Base-by-base conservation (phyloP, 352 stramenopile species). In the Blastocystis sp. region DNA sequence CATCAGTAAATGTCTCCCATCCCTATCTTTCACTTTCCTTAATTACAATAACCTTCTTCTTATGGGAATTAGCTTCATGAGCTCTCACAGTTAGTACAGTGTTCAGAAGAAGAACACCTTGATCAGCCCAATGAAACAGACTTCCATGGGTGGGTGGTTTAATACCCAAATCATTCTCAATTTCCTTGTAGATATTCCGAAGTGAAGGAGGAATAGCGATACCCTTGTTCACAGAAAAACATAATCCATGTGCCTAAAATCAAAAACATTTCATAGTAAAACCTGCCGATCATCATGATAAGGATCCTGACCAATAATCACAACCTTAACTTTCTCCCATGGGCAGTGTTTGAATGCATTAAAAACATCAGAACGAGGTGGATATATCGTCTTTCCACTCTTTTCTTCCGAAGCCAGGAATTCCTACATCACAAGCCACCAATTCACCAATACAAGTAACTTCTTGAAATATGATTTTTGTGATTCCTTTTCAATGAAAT, bases 121-220 rank as follows among this genome's bases (percentile, higher is more conserved):
- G 95, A 52, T 92, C 88, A 66, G 93, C 95, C 95, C 95, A 98
- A 27, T 89, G 91, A 42, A 94, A 91, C 39, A 98, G 91, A 86
- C 93, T 94, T 19, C 95, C 95, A 91, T 97, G 94, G 4, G 73
- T 89, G 12, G 94, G 95, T 19, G 89, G 90, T 21, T 78, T 56
- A 87, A 95, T 93, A 54, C 89, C 88, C 11, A 95, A 90, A 88
- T 97, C 93, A 2, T 66, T 89, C 51, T 92, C 90, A 14, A 94
- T 91, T 89, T 99, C 96, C 88, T 98, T 98, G 90, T 96, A 97
- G 78, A 99, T 98, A 90, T 99, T 99, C 57, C 92, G 92, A 42
- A 99, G 91, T 46, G 93, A 98, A 2, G 96, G 96, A 21, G 97
- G 97, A 16, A 93, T 90, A 39, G 88, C 88, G 0, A 98, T 89